Evolutionary conservation across 176 grass and related monocot genomes (phyloP).

Genomic region (Hsuehochloa calcarea): DNA sequence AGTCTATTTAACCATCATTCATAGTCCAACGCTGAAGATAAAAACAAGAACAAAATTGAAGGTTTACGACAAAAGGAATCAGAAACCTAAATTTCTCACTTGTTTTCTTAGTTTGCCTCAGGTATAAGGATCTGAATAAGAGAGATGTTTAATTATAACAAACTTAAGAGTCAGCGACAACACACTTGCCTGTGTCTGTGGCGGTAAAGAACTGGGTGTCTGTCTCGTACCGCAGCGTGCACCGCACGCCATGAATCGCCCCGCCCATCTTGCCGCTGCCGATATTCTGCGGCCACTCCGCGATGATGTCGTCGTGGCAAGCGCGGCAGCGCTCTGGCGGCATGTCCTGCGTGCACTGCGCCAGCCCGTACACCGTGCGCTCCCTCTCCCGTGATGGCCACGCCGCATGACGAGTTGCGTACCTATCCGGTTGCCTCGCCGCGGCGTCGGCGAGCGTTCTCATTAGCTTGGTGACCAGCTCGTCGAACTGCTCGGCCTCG

Average conservation of each 20-base stretch:
- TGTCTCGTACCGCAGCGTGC: conserved; percentile 51
- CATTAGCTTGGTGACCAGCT: conserved; percentile 4
- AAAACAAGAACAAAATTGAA: background rate
- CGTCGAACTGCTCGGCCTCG: conserved; percentile 6
- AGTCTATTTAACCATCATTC: background rate
- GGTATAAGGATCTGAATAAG: background rate
- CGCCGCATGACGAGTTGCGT: background rate
- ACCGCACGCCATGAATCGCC: conserved; percentile 40
- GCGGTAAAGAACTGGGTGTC: conserved; percentile 36
- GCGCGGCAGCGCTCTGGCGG: conserved; percentile 23
- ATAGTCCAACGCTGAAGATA: background rate
- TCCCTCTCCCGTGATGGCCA: background rate
- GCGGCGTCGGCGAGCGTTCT: background rate
- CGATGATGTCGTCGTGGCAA: conserved; percentile 28
- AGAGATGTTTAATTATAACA: background rate
- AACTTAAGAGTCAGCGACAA: background rate
- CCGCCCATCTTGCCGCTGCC: conserved; percentile 29
- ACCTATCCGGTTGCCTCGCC: conserved; percentile 18
- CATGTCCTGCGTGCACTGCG: conserved; percentile 55
- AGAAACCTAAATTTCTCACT: background rate
- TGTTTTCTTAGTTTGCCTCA: background rate
- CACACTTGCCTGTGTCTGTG: conserved; percentile 13
- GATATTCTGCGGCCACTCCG: background rate
- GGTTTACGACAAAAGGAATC: background rate
- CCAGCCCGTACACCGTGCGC: conserved; percentile 37